These are phyloP conservation scores for Multifurca ochricompacta DNA, from an alignment of 768 basidiomycete genomes.

Conservation along the genomic window DNA sequence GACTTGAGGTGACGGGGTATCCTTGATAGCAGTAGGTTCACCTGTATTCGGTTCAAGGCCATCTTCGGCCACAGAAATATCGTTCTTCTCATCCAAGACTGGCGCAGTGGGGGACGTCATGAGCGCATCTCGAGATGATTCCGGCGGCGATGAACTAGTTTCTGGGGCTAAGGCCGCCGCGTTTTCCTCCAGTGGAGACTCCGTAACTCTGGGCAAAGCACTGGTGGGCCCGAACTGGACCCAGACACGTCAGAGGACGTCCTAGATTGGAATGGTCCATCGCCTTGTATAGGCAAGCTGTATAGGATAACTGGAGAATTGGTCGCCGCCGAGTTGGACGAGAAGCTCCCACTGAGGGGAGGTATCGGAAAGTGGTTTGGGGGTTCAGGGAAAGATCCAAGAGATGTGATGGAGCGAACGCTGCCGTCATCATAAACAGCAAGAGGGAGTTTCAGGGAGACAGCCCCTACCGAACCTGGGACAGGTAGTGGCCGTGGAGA, in stretches of 20 bases:
- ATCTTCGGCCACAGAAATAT: neutral
- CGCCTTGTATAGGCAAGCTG: neutral
- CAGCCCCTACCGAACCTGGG: neutral
- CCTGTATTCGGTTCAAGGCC: neutral
- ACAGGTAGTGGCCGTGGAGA: neutral
- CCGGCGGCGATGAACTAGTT: neutral
- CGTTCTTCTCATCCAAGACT: neutral
- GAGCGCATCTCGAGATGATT: neutral
- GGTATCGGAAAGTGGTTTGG: constrained; percentile 67
- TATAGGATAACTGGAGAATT: neutral
- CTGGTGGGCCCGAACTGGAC: neutral
- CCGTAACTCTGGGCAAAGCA: constrained; percentile 9
- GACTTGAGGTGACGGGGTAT: neutral
- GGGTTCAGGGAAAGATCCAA: constrained; percentile 67
- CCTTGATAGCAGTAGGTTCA: neutral
- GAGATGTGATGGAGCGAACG: constrained; percentile 43
- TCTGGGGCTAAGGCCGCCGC: neutral
- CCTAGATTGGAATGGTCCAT: constrained; percentile 1
- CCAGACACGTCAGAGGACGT: constrained; percentile 15
- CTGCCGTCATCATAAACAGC: constrained; percentile 20
- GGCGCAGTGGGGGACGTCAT: neutral
- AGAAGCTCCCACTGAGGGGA: constrained; percentile 26
- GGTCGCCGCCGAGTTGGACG: constrained; percentile 13
- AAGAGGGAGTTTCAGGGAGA: constrained; percentile 5
- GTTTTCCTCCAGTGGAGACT: constrained; percentile 9